Conservation (phyloP, 768 basidiomycete genomes). For the Nidularia pulvinata region DNA sequence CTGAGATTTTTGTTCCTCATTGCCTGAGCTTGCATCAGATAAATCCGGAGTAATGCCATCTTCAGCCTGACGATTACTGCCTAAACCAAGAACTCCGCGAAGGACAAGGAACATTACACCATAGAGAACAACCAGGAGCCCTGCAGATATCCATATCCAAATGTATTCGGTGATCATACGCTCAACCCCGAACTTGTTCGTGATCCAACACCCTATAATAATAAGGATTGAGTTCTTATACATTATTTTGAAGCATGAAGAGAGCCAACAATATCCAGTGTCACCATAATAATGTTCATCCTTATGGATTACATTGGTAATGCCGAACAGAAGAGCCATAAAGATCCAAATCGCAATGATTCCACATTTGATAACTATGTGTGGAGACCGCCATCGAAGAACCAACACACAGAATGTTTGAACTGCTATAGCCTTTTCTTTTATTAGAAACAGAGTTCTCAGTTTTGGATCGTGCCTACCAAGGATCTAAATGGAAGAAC, state of each 20-base stretch:
- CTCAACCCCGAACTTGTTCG: conserved; percentile 21
- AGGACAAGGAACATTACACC: conserved; percentile 36
- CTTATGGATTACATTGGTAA: conserved; percentile 22
- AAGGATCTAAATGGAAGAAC: background rate
- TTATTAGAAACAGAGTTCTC: background rate
- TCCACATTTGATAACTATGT: conserved; percentile 18
- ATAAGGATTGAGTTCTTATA: background rate
- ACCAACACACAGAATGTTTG: conserved; percentile 45
- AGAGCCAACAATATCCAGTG: conserved; percentile 25
- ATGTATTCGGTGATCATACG: conserved; percentile 38
- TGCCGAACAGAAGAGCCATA: conserved; percentile 25
- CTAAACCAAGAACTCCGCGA: conserved; percentile 15
- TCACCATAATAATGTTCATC: conserved; percentile 27
- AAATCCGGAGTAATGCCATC: conserved; percentile 7
- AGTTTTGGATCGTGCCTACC: background rate
- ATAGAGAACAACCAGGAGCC: conserved; percentile 33
- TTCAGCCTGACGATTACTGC: conserved; percentile 10
- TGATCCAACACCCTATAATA: conserved; percentile 44
- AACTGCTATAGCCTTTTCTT: conserved; percentile 28
- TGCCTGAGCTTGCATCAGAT: background rate
- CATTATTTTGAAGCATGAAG: background rate
- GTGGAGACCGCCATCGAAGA: conserved; percentile 20
- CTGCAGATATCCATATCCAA: conserved; percentile 43
- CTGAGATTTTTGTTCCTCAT: conserved; percentile 9
- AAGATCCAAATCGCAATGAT: conserved; percentile 30